Conservation (phyloP, 2,329 filamentous ascomycete species). For the Paecilomyces formosus region DNA sequence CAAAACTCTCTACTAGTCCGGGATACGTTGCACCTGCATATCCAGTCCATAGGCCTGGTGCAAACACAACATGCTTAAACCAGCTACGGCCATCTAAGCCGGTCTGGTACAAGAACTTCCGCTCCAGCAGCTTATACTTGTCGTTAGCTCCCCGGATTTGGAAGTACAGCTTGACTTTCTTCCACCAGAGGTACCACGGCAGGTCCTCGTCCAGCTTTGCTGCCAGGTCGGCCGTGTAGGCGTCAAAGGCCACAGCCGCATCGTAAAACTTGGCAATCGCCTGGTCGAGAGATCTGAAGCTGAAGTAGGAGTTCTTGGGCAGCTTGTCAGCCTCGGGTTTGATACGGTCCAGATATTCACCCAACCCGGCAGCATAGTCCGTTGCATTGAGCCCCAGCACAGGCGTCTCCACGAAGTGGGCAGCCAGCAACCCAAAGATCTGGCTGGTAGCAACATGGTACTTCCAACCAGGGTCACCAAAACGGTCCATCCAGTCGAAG, state of each 20-base stretch:
- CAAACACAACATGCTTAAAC: constrained; percentile 96
- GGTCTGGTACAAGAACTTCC: constrained; percentile 65
- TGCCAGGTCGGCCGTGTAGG: constrained; percentile 39
- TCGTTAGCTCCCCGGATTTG: constrained; percentile 62
- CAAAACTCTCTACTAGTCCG: constrained; percentile 56
- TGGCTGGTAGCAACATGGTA: constrained; percentile 60
- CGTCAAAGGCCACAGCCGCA: constrained; percentile 46
- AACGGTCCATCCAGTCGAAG: constrained; percentile 75
- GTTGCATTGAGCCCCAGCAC: constrained; percentile 58
- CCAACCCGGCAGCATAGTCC: constrained; percentile 55
- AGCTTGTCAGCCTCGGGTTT: constrained; percentile 19
- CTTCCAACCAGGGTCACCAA: constrained; percentile 57
- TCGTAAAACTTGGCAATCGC: constrained; percentile 43
- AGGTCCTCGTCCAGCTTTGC: constrained; percentile 47
- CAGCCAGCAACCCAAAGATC: constrained; percentile 55
- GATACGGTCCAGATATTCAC: constrained; percentile 31
- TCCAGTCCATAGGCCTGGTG: constrained; percentile 83
- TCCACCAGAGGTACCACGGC: constrained; percentile 73
- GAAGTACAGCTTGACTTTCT: constrained; percentile 56
- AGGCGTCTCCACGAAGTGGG: constrained; percentile 54
- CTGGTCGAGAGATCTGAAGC: constrained; percentile 41
- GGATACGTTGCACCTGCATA: constrained; percentile 70
- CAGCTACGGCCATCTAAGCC: constrained; percentile 74
- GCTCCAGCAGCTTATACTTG: constrained; percentile 78
- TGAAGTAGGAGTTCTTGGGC: constrained; percentile 18